Base-by-base conservation (phyloP, 2,329 filamentous ascomycete genomes). In the Trichoderma simmonsii region DNA sequence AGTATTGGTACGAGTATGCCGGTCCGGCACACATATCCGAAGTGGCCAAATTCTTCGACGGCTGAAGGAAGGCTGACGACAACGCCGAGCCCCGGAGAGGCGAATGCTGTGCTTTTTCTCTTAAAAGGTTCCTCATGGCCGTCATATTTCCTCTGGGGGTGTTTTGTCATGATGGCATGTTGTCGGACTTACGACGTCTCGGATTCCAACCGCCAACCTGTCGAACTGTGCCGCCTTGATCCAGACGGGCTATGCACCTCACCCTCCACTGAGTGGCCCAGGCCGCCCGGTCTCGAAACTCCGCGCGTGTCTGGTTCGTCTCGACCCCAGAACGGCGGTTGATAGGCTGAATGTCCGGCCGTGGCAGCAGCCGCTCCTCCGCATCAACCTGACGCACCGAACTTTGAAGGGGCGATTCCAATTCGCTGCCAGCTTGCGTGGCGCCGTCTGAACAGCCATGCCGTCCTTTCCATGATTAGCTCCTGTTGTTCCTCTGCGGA, bases 21-120 rank as follows among this genome's bases (percentile, higher is more conserved):
- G 66, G 28, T 15, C 30, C 57, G 56, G 39, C 62, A 59, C 70
- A 21, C n/a, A 43, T 56, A 36, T 67, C 70, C 70, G 70, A 71
- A 43, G 70, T 71, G 70, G 70, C 70, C 70, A 71, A 67, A 15
- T 54, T 54, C 63, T 56, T 34, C n/a, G 28, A 70, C 39, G 18
- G 12, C 67, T 30, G n/a, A 15, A 43, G 36, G 43, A 36, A 60
- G 56, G 68, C 60, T 67, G 70, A 61, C 63, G 70, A 67, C 70
- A 61, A n/a, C 70, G 70, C 63, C 62, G 63, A 66, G 69, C 69
- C 69, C 26, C 62, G 59, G 62, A 70, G 57, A 57, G 39, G 65
- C 65, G 51, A 57, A 39, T 54, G 32, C 48, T 66, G n/a, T n/a
- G n/a, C 21, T 34, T 65, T 24, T 54, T 24, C 26, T 24, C 15